phyloP scores from a whole-genome alignment of 257 asterid genomes.

The Forsythia suspensa region DNA sequence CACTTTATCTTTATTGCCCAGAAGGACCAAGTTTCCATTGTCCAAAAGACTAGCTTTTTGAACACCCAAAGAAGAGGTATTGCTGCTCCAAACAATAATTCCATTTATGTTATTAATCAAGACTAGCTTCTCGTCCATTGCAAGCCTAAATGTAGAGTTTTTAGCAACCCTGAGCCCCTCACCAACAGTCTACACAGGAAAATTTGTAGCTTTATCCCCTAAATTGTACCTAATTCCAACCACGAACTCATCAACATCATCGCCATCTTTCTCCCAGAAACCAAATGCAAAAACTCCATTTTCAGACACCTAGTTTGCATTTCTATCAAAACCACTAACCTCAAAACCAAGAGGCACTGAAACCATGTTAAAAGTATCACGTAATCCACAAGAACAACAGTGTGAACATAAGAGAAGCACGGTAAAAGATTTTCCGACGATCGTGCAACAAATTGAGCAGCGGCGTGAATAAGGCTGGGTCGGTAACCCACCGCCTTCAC shows the following conservation, averaged over 20 bases:
- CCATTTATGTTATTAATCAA: constrained; percentile 47
- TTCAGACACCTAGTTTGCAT: constrained; percentile 52
- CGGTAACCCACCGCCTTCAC: no score
- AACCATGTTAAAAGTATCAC: constrained; percentile 39
- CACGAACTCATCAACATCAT: constrained; percentile 39
- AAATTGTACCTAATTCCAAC: constrained; percentile 59
- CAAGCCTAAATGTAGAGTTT: constrained; percentile 57
- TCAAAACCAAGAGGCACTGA: constrained; percentile 63
- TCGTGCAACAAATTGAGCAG: no score
- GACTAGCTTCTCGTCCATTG: constrained; percentile 51
- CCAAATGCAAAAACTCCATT: constrained; percentile 73
- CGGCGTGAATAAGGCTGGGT: no score
- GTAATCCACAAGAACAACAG: constrained; percentile 30
- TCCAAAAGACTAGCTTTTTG: constrained; percentile 55
- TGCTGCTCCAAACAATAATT: constrained; percentile 55
- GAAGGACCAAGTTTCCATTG: constrained; percentile 60
- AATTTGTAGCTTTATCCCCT: constrained; percentile 42
- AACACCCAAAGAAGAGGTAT: constrained; percentile 56
- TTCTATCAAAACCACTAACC: constrained; percentile 47
- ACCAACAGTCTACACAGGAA: constrained; percentile 66
- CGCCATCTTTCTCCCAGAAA: constrained; percentile 54
- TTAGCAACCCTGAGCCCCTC: constrained; percentile 53
- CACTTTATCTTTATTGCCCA: constrained; percentile 38
- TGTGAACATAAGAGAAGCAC: no score
- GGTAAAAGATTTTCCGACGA: no score